phyloP scores from a whole-genome alignment of 768 basidiomycete genomes.

The Suillus spraguei region DNA sequence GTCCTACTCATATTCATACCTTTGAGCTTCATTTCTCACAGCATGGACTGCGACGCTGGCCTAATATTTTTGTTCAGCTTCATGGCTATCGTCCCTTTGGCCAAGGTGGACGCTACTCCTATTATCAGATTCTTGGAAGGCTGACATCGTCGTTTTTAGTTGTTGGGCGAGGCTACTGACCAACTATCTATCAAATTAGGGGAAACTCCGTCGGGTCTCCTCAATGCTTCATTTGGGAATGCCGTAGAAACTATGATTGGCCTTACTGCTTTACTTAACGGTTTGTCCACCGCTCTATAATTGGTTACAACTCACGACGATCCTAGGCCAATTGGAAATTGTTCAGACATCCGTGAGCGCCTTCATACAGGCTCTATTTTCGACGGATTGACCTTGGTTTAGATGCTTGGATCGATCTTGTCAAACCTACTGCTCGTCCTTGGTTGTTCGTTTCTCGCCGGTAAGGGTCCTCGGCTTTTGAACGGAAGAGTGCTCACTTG shows the following conservation, averaged over 20 bases:
- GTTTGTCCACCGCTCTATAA: slow-evolving; percentile 35
- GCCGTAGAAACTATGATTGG: slow-evolving; percentile 91
- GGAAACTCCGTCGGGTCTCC: slow-evolving; percentile 81
- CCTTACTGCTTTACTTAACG: slow-evolving; percentile 79
- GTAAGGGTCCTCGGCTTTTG: slow-evolving; percentile 32
- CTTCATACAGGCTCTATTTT: not conserved
- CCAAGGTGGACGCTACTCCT: slow-evolving; percentile 55
- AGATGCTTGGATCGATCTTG: slow-evolving; percentile 91
- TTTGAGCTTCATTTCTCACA: slow-evolving; percentile 64
- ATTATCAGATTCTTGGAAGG: not conserved
- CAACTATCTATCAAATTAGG: slow-evolving; percentile 79
- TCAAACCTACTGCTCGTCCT: slow-evolving; percentile 90
- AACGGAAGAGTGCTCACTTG: not conserved
- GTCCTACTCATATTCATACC: slow-evolving; percentile 81
- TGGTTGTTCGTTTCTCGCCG: slow-evolving; percentile 88
- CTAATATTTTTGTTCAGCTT: slow-evolving; percentile 76
- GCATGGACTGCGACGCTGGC: slow-evolving; percentile 73
- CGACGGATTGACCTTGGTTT: not conserved
- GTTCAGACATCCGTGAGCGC: slow-evolving; percentile 83
- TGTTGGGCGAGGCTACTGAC: slow-evolving; percentile 82
- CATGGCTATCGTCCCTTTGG: slow-evolving; percentile 84
- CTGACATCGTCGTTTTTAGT: slow-evolving; percentile 35
- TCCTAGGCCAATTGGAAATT: slow-evolving; percentile 74
- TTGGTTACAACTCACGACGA: slow-evolving; percentile 13
- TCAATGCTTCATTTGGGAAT: slow-evolving; percentile 85